These are phyloP conservation scores for Yamadazyma buinensis DNA, from an alignment of 1,139 yeast genomes.

Conservation along the genomic window DNA sequence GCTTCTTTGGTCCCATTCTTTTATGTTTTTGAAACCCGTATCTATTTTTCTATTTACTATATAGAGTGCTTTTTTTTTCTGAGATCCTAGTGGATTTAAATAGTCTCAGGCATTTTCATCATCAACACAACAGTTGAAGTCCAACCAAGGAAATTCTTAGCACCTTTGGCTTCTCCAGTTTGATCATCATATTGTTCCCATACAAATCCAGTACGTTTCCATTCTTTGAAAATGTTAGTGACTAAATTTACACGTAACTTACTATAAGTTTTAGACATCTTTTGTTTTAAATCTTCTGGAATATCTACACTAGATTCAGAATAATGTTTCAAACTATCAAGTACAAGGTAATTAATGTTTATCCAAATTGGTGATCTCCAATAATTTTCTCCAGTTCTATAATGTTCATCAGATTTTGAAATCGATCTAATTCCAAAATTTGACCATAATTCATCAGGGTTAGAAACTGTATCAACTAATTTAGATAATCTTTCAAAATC, in stretches of 20 bases:
- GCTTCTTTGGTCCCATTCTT: background rate
- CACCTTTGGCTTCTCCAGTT: slow-evolving; percentile 76
- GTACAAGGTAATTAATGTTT: slow-evolving; percentile 77
- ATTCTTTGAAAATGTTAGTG: slow-evolving; percentile 60
- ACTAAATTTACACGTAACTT: slow-evolving; percentile 66
- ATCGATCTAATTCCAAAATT: slow-evolving; percentile 79
- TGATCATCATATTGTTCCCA: slow-evolving; percentile 88
- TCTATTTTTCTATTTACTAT: background rate
- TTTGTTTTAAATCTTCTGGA: slow-evolving; percentile 33
- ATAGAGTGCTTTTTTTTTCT: too few species aligned
- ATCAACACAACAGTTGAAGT: slow-evolving; percentile 76
- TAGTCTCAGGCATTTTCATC: slow-evolving; percentile 69
- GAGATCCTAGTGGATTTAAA: too few species aligned
- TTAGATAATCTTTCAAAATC: slow-evolving; percentile 48
- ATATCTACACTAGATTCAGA: slow-evolving; percentile 16
- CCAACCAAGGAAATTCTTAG: slow-evolving; percentile 94
- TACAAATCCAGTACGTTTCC: slow-evolving; percentile 75
- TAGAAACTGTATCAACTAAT: slow-evolving; percentile 54
- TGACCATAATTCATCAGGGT: slow-evolving; percentile 76
- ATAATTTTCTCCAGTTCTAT: slow-evolving; percentile 81
- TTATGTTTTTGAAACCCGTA: background rate
- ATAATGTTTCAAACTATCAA: slow-evolving; percentile 68
- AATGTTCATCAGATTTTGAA: slow-evolving; percentile 62
- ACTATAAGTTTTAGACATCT: slow-evolving; percentile 40
- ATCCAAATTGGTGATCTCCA: slow-evolving; percentile 98